Evolutionary conservation across 1,284 basidiomycete species (phyloP).

Genomic region (Cryptococcus deneoformans): DNA sequence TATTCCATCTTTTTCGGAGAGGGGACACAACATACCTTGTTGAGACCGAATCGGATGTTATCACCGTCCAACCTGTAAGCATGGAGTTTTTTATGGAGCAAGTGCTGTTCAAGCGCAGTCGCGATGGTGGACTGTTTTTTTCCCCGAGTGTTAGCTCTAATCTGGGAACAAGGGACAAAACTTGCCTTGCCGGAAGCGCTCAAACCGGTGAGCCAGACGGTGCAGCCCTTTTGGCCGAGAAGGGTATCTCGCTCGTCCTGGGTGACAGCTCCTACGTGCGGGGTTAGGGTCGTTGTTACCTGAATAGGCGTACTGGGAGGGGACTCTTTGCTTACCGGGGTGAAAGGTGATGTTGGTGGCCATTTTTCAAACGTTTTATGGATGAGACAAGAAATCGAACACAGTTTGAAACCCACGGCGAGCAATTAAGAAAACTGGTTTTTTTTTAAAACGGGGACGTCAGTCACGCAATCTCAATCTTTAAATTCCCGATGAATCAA

Average conservation of each 20-base stretch:
- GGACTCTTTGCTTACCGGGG: not conserved
- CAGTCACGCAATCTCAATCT: too few relatives aligned
- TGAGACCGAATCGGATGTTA: slow-evolving; percentile 94
- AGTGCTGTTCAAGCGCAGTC: slow-evolving; percentile 93
- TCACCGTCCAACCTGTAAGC: slow-evolving; percentile 94
- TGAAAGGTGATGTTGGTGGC: slow-evolving; percentile 75
- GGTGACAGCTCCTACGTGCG: slow-evolving; percentile 64
- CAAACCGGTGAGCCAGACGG: slow-evolving; percentile 93
- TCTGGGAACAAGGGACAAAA: not conserved
- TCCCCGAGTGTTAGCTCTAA: not conserved
- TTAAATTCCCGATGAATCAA: too few relatives aligned
- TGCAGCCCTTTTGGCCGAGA: slow-evolving; percentile 76
- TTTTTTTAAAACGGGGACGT: too few relatives aligned
- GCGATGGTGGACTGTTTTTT: slow-evolving; percentile 85
- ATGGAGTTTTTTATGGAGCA: slow-evolving; percentile 81
- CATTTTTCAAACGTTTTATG: slow-evolving; percentile 52
- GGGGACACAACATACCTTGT: slow-evolving; percentile 59
- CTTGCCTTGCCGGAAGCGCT: slow-evolving; percentile 83
- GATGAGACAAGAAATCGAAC: too few relatives aligned
- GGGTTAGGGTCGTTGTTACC: too few relatives aligned
- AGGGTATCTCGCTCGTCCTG: slow-evolving; percentile 64
- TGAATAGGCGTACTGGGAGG: too few relatives aligned
- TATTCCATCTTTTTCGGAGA: too few relatives aligned
- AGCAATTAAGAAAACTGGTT: too few relatives aligned
- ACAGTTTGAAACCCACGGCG: too few relatives aligned